phyloP scores from a whole-genome alignment of 495 filamentous ascomycete genomes.

The Bombardia bombarda region DNA sequence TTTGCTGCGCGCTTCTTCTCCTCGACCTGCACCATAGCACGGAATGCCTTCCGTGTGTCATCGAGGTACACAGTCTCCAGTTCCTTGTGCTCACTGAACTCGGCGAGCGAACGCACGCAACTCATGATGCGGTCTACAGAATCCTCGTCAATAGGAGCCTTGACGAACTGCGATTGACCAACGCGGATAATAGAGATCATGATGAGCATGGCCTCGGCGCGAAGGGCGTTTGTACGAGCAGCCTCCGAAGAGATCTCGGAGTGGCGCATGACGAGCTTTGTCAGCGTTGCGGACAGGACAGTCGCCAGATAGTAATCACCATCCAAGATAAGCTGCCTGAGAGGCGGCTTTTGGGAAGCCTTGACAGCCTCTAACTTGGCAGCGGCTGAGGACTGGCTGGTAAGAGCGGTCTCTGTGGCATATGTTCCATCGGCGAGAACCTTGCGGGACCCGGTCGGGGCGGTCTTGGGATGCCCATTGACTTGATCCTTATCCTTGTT shows the following conservation, averaged over 20 bases:
- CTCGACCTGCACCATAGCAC: constrained; percentile 95
- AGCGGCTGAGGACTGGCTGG: constrained; percentile 79
- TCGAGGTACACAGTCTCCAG: constrained; percentile 90
- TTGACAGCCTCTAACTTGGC: constrained; percentile 95
- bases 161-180: constrained; percentile 95
- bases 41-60: constrained; percentile 93
- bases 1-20: constrained; percentile 94
- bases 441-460: constrained; percentile 77
- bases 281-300: constrained; percentile 88
- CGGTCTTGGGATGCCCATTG: constrained; percentile 71
- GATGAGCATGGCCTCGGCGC: constrained; percentile 97
- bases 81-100: constrained; percentile 82
- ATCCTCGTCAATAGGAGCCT: constrained; percentile 95
- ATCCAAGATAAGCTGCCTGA: constrained; percentile 91
- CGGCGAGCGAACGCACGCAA: constrained; percentile 85
- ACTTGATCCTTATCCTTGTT: constrained; percentile 57
- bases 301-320: constrained; percentile 97
- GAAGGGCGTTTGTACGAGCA: constrained; percentile 85
- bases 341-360: constrained; percentile 90
- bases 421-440: constrained; percentile 96
- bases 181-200: constrained; percentile 99
- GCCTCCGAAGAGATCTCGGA: constrained; percentile 84
- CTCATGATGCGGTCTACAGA: constrained; percentile 96
- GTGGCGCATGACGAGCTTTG: constrained; percentile 97
- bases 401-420: constrained; percentile 92